phyloP scores from a whole-genome alignment of 1,284 basidiomycete genomes.

The Papiliotrema fonsecae region DNA sequence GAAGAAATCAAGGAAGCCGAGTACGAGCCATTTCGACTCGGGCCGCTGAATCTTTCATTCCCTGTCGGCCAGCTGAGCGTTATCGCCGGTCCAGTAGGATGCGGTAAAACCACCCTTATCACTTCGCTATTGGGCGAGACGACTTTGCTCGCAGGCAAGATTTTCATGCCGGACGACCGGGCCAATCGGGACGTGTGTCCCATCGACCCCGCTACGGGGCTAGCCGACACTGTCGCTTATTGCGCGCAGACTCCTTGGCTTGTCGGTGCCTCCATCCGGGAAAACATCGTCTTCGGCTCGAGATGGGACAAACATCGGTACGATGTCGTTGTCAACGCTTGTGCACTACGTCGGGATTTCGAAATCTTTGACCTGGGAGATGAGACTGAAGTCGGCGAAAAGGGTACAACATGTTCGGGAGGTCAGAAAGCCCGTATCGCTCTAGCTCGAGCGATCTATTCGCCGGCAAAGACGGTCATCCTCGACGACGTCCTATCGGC shows the following conservation, averaged over 20 bases:
- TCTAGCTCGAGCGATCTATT: constrained; percentile 46
- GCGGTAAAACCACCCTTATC: constrained; percentile 66
- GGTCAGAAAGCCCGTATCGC: constrained; percentile 47
- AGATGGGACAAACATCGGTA: constrained; percentile 49
- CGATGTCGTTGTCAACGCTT: constrained; percentile 50
- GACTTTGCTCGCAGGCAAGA: constrained; percentile 49
- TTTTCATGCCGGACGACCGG: constrained; percentile 53
- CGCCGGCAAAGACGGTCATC: constrained; percentile 40
- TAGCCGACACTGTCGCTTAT: constrained; percentile 54
- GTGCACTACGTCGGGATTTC: constrained; percentile 53
- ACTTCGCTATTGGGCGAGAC: constrained; percentile 56
- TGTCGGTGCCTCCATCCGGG: constrained; percentile 53
- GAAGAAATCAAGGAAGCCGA: constrained; percentile 21
- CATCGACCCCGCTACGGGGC: constrained; percentile 48
- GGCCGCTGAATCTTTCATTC: constrained; percentile 50
- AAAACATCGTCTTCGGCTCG: constrained; percentile 55
- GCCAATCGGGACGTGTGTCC: constrained; percentile 45
- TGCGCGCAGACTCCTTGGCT: constrained; percentile 55
- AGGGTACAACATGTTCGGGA: constrained; percentile 52
- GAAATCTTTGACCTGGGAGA: constrained; percentile 54
- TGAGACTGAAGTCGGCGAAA: constrained; percentile 57
- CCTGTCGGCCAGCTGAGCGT: constrained; percentile 47
- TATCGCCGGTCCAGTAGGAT: constrained; percentile 51
- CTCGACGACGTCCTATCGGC: constrained; percentile 46
- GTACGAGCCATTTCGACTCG: constrained; percentile 47